Evolutionary conservation across 345 rosid species (phyloP).

Genomic region (Raphanus sativus): DNA sequence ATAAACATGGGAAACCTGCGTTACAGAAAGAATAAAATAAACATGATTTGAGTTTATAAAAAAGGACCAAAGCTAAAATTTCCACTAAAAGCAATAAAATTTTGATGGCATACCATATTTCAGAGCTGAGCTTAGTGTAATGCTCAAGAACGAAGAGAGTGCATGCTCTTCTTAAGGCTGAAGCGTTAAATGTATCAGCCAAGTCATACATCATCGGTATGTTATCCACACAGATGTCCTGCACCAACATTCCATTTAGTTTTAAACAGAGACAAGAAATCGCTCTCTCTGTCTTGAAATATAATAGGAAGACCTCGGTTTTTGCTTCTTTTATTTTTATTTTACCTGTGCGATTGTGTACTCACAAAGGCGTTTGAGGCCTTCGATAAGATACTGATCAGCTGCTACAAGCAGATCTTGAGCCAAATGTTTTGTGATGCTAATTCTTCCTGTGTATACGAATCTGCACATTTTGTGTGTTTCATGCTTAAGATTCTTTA

Average conservation of each 20-base stretch:
- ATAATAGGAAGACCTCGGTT: background rate
- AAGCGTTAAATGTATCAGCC: slow-evolving; percentile 63
- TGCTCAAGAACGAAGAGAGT: slow-evolving; percentile 58
- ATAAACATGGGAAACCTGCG: slow-evolving; percentile 55
- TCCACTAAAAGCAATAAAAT: background rate
- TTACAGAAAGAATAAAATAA: background rate
- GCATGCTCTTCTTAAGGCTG: slow-evolving; percentile 61
- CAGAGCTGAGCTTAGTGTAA: slow-evolving; percentile 52
- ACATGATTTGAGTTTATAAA: background rate
- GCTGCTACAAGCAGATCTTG: slow-evolving; percentile 78
- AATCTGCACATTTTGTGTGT: slow-evolving; percentile 45
- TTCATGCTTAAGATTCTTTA: background rate
- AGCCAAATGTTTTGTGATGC: slow-evolving; percentile 49
- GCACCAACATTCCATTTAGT: slow-evolving; percentile 8
- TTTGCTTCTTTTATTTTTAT: background rate
- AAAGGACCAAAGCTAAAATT: background rate
- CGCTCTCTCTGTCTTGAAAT: background rate
- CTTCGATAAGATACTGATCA: slow-evolving; percentile 75
- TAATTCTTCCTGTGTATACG: slow-evolving; percentile 68
- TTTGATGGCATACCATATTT: slow-evolving; percentile 52
- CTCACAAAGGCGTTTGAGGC: slow-evolving; percentile 74
- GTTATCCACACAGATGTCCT: slow-evolving; percentile 64
- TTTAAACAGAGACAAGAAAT: background rate
- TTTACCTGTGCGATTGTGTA: slow-evolving; percentile 65
- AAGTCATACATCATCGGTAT: slow-evolving; percentile 61